Percentiles rank a stretch among this genome's conserved stretches.
These are phyloP conservation scores for Mucor lusitanicus DNA, from an alignment of 371 early-diverging fungal species.

Conservation along the genomic window DNA sequence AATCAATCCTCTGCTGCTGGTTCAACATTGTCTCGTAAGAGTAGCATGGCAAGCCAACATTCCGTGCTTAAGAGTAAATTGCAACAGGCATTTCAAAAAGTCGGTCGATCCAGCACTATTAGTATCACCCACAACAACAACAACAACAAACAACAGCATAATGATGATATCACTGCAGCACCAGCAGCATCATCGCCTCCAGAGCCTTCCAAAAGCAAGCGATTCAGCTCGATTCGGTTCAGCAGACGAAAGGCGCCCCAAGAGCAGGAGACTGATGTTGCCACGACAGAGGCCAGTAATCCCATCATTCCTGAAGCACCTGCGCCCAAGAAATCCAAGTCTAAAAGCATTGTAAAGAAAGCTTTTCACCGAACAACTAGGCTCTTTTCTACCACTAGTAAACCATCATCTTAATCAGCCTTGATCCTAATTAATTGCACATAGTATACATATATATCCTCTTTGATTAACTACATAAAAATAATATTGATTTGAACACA, in stretches of 20 bases:
- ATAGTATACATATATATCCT: not conserved
- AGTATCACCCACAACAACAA: not conserved
- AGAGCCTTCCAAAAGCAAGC: not conserved
- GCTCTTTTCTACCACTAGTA: constrained; percentile 4
- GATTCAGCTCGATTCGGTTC: not conserved
- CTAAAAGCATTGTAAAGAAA: constrained; percentile 6
- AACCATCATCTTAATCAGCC: not conserved
- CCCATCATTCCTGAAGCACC: not conserved
- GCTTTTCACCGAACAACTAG: constrained; percentile 7
- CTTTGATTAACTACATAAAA: not conserved
- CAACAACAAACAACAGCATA: not conserved
- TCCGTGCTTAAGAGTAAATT: not conserved
- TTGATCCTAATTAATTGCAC: not conserved
- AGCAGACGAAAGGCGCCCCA: not conserved
- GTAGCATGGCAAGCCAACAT: constrained; percentile 1
- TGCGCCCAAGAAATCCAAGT: not conserved
- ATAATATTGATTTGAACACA: no score
- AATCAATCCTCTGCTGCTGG: constrained; percentile 7
- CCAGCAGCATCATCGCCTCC: no score
- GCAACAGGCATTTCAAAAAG: not conserved
- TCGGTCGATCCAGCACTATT: not conserved
- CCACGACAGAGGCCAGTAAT: not conserved
- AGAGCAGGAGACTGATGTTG: not conserved
- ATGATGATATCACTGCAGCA: not conserved
- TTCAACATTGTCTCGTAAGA: constrained; percentile 7